These are phyloP conservation scores for Puccinellia tenuiflora DNA, from an alignment of 176 grass and related monocot species.

Conservation along the genomic window DNA sequence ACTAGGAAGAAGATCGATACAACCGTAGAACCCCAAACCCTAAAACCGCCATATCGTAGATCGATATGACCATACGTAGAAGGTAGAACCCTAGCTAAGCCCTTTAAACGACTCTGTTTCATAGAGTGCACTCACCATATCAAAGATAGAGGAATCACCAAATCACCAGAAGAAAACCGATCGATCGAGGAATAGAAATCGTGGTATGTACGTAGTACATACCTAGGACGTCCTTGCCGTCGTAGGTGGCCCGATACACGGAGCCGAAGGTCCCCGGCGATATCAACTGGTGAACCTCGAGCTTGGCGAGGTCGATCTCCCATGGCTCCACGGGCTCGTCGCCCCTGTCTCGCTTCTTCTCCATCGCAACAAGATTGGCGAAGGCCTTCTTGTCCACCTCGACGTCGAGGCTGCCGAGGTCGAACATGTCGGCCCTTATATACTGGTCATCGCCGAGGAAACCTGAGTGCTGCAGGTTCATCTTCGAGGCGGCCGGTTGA, in stretches of 20 bases:
- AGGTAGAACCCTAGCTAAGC: no score
- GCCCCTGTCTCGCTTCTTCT: background rate
- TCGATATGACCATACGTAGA: no score
- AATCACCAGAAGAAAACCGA: no score
- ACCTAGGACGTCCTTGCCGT: background rate
- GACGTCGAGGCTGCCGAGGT: background rate
- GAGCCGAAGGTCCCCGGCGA: background rate
- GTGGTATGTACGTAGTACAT: background rate
- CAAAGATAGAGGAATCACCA: no score
- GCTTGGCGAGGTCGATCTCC: slow-evolving; percentile 11
- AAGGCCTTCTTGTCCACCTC: background rate
- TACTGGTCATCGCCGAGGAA: background rate
- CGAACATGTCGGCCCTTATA: background rate
- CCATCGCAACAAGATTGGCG: background rate
- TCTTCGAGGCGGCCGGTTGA: no score
- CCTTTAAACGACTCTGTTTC: no score
- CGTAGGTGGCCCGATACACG: background rate
- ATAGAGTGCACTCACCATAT: no score
- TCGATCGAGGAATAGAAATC: background rate
- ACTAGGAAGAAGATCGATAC: background rate
- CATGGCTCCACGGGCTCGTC: background rate
- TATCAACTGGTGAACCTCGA: background rate
- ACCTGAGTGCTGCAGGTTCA: background rate
- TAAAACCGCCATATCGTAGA: background rate
- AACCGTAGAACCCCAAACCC: background rate